Conservation (phyloP, 1,284 basidiomycete species). For the Chiua sp. region DNA sequence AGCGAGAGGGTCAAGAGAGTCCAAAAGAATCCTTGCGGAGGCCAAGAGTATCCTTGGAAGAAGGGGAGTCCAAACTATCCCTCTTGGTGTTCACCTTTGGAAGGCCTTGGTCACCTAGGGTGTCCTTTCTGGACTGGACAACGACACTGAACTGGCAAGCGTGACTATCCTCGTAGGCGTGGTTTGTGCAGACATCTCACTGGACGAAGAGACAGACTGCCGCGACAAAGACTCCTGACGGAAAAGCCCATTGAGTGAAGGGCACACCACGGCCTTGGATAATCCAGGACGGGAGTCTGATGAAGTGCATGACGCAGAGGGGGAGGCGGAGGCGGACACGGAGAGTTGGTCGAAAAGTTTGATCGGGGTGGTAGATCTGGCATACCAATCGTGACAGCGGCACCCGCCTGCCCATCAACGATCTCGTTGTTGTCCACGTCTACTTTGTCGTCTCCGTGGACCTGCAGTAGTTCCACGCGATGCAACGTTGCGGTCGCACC, state of each 20-base stretch:
- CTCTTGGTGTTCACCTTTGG: conserved; percentile 1
- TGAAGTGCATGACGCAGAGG: conserved; percentile 7
- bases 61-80: neutral
- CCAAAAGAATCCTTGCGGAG: conserved; percentile 34
- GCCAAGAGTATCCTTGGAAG: neutral
- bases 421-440: conserved; percentile 18
- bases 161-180: conserved; percentile 13
- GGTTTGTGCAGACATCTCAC: conserved; percentile 14
- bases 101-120: conserved; percentile 2
- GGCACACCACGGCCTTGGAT: conserved; percentile 23
- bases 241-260: conserved; percentile 32
- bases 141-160: conserved; percentile 9
- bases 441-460: conserved; percentile 22
- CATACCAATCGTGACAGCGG: conserved; percentile 4
- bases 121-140: neutral
- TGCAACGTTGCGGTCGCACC: conserved; percentile 14
- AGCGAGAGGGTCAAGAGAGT: conserved; percentile 28
- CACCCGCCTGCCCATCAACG: conserved; percentile 4
- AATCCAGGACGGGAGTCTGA: conserved; percentile 6
- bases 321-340: conserved; percentile 3
- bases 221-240: conserved; percentile 16
- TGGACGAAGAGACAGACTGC: neutral
- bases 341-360: conserved; percentile 19
- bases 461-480: conserved; percentile 6
- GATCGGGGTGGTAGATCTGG: conserved; percentile 21